Evolutionary conservation across 768 basidiomycete genomes (phyloP).

Genomic region (Suillus variegatus): DNA sequence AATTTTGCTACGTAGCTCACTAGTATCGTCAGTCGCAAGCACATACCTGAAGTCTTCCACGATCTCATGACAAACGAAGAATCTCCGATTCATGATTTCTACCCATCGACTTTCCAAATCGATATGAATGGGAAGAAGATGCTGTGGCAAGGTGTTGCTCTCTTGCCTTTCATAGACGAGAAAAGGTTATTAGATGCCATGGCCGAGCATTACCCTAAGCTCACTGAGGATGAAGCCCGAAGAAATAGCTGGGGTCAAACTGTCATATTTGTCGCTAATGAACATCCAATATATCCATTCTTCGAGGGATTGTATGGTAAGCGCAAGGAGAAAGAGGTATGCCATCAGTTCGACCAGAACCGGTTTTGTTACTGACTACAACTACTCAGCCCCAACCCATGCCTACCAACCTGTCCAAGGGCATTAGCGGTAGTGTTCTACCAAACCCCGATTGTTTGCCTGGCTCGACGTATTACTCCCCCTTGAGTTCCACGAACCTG

Average conservation of each 20-base stretch:
- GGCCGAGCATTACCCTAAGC: constrained; percentile 58
- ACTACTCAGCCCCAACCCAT: constrained; percentile 68
- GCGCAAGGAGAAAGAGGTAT: constrained; percentile 74
- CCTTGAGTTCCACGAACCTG: constrained; percentile 58
- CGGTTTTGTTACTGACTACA: constrained; percentile 10
- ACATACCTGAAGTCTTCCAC: constrained; percentile 88
- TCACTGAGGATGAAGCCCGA: constrained; percentile 77
- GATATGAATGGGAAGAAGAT: constrained; percentile 99
- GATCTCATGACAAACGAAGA: constrained; percentile 81
- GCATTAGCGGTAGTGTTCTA: constrained; percentile 77
- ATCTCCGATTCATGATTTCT: constrained; percentile 96
- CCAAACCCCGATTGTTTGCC: constrained; percentile 90
- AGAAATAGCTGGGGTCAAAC: constrained; percentile 87
- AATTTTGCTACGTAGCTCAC: not conserved
- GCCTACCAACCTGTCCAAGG: constrained; percentile 67
- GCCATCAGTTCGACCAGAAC: constrained; percentile 19
- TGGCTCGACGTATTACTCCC: constrained; percentile 85
- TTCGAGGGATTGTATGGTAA: constrained; percentile 91
- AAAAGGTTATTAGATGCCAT: constrained; percentile 83
- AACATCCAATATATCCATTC: constrained; percentile 83
- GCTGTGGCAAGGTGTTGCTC: constrained; percentile 98
- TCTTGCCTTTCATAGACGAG: constrained; percentile 94
- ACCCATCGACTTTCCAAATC: constrained; percentile 87
- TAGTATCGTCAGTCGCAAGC: constrained; percentile 61
- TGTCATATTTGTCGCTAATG: constrained; percentile 79